Percentiles rank a stretch among this genome's conserved stretches.
These are phyloP conservation scores for Pseudoneurospora amorphoporcata DNA, from an alignment of 495 filamentous ascomycete genomes.

Conservation along the genomic window DNA sequence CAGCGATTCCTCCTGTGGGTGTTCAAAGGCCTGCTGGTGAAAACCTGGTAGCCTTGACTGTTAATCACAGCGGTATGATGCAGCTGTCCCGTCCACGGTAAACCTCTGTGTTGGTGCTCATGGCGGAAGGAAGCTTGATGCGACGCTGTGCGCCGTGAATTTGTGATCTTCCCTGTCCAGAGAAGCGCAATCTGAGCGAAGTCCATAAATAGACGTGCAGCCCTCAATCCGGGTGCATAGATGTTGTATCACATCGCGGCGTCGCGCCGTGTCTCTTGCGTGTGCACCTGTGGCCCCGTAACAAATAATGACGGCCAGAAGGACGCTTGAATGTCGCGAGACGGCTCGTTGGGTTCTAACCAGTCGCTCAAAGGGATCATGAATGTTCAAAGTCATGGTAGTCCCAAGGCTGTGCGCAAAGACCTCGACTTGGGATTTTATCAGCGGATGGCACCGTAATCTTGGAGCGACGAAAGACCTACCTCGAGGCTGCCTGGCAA, in stretches of 20 bases:
- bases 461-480: neutral
- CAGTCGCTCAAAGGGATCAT: neutral
- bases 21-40: neutral
- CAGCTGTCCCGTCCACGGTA: neutral
- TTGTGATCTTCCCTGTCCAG: neutral
- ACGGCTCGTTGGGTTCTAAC: neutral
- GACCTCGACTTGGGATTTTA: neutral
- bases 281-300: neutral
- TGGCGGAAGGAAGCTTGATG: constrained; percentile 10
- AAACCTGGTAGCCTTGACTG: neutral
- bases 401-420: neutral
- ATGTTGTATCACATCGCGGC: constrained; percentile 9
- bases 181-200: constrained; percentile 6
- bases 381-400: neutral
- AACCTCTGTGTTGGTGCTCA: constrained; percentile 7
- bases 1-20: neutral
- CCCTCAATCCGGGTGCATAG: constrained; percentile 4
- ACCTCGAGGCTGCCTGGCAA: neutral
- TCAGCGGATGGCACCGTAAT: neutral
- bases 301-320: neutral
- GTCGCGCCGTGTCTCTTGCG: constrained; percentile 6
- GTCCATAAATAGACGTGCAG: constrained; percentile 16
- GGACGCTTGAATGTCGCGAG: neutral
- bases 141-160: constrained; percentile 5
- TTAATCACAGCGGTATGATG: neutral